Percentiles rank a stretch among this genome's conserved stretches.
phyloP scores from a whole-genome alignment of 768 basidiomycete genomes.

The Termitomyces sp. region DNA sequence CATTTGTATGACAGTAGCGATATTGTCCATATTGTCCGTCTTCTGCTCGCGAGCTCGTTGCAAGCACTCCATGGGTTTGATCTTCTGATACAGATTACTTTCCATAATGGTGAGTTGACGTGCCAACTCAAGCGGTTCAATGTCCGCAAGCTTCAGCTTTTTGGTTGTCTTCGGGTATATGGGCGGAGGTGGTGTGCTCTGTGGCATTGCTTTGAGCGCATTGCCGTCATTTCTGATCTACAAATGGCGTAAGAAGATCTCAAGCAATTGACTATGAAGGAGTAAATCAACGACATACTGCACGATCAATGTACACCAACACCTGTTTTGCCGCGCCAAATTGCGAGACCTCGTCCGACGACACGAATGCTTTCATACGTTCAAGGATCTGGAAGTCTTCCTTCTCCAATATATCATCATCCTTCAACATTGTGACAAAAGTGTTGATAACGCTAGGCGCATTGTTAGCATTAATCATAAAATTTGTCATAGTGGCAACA shows the following conservation, averaged over 20 bases:
- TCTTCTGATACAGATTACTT: conserved; percentile 78
- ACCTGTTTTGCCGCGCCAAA: conserved; percentile 74
- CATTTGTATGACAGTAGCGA: conserved; percentile 80
- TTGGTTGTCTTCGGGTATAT: conserved; percentile 66
- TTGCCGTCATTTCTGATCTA: conserved; percentile 50
- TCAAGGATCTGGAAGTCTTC: conserved; percentile 81
- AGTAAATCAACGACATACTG: conserved; percentile 43
- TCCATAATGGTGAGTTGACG: conserved; percentile 93
- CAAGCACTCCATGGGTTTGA: conserved; percentile 87
- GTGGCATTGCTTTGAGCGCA: conserved; percentile 47
- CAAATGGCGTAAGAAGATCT: not conserved
- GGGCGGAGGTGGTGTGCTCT: conserved; percentile 65
- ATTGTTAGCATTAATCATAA: not conserved
- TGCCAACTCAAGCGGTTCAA: conserved; percentile 86
- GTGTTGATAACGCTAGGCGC: conserved; percentile 75
- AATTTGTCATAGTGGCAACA: conserved; percentile 4
- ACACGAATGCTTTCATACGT: conserved; percentile 75
- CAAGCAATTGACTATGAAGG: not conserved
- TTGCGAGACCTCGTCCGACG: conserved; percentile 55
- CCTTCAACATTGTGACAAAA: conserved; percentile 83
- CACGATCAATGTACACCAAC: conserved; percentile 67
- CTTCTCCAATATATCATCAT: conserved; percentile 78
- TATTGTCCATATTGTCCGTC: conserved; percentile 73
- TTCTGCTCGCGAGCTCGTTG: conserved; percentile 75
- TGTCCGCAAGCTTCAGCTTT: conserved; percentile 77